phyloP scores from a whole-genome alignment of 2,329 filamentous ascomycete species.

The Parastagonospora avenae region DNA sequence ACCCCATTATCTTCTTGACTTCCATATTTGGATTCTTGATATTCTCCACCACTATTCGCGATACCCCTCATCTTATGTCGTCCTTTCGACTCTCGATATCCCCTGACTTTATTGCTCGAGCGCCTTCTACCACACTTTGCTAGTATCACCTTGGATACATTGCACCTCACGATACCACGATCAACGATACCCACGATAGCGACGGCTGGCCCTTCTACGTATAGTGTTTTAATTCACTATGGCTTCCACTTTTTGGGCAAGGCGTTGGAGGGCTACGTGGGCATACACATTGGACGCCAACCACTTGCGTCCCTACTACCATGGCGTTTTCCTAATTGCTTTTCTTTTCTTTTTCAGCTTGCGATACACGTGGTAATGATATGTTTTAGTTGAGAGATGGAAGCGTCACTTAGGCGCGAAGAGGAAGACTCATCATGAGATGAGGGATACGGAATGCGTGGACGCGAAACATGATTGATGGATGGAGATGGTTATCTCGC shows the following conservation, averaged over 20 bases:
- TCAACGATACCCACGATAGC: slow-evolving; percentile 45
- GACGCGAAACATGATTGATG: slow-evolving; percentile 9
- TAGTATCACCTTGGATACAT: slow-evolving; percentile 21
- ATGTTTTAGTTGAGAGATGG: background rate
- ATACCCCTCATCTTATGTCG: slow-evolving; percentile 21
- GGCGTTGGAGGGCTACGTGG: slow-evolving; percentile 22
- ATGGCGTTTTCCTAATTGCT: slow-evolving; percentile 8
- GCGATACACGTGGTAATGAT: slow-evolving; percentile 20
- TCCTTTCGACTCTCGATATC: slow-evolving; percentile 11
- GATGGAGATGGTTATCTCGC: background rate
- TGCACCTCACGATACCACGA: slow-evolving; percentile 41
- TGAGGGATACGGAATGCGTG: slow-evolving; percentile 7
- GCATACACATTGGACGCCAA: slow-evolving; percentile 16
- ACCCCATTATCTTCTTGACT: slow-evolving; percentile 7
- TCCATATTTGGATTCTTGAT: slow-evolving; percentile 10
- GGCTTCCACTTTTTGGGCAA: slow-evolving; percentile 18
- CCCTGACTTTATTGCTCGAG: slow-evolving; percentile 9
- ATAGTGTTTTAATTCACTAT: slow-evolving; percentile 30
- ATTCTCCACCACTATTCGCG: slow-evolving; percentile 17
- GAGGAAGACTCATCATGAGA: slow-evolving; percentile 9
- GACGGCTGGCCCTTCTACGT: slow-evolving; percentile 31
- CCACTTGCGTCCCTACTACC: background rate
- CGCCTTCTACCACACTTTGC: slow-evolving; percentile 16
- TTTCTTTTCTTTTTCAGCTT: slow-evolving; percentile 6
- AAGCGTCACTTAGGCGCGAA: background rate